Conservation (phyloP, 768 basidiomycete species). For the Psilocybe sp. region DNA sequence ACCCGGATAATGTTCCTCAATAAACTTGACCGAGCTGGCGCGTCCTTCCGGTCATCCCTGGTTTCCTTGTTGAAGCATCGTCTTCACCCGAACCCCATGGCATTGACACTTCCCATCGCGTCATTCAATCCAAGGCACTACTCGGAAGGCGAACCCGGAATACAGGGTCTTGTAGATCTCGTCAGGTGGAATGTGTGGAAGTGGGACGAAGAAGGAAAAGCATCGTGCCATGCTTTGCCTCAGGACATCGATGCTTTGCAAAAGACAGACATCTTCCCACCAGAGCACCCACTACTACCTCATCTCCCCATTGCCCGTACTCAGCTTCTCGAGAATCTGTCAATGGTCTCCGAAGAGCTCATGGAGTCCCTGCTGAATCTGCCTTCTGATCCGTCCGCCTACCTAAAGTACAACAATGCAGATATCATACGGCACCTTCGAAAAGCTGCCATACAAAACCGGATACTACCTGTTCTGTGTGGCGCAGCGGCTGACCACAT, state of each 20-base stretch:
- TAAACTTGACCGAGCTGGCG: slow-evolving; percentile 85
- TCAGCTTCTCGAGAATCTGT: slow-evolving; percentile 72
- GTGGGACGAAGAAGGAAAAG: slow-evolving; percentile 55
- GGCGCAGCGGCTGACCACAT: slow-evolving; percentile 81
- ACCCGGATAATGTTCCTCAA: slow-evolving; percentile 82
- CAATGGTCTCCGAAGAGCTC: slow-evolving; percentile 79
- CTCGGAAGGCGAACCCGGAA: slow-evolving; percentile 71
- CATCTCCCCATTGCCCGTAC: slow-evolving; percentile 67
- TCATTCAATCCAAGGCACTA: slow-evolving; percentile 72
- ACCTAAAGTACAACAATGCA: slow-evolving; percentile 54
- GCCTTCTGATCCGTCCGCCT: slow-evolving; percentile 56
- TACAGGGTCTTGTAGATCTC: slow-evolving; percentile 82
- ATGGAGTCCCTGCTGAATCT: slow-evolving; percentile 67
- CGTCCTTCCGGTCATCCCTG: slow-evolving; percentile 71
- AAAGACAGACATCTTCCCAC: slow-evolving; percentile 42
- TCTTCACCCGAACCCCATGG: slow-evolving; percentile 72
- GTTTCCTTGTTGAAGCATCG: slow-evolving; percentile 72
- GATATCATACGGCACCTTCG: slow-evolving; percentile 66
- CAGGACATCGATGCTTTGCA: slow-evolving; percentile 41
- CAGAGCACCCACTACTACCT: slow-evolving; percentile 63
- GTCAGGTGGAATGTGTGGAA: slow-evolving; percentile 83
- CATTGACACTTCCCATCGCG: slow-evolving; percentile 71
- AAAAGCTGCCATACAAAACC: slow-evolving; percentile 57
- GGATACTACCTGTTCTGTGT: slow-evolving; percentile 77
- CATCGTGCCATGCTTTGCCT: slow-evolving; percentile 48